phyloP scores from a whole-genome alignment of 306 rosid genomes.

The Luffa aegyptiaca region DNA sequence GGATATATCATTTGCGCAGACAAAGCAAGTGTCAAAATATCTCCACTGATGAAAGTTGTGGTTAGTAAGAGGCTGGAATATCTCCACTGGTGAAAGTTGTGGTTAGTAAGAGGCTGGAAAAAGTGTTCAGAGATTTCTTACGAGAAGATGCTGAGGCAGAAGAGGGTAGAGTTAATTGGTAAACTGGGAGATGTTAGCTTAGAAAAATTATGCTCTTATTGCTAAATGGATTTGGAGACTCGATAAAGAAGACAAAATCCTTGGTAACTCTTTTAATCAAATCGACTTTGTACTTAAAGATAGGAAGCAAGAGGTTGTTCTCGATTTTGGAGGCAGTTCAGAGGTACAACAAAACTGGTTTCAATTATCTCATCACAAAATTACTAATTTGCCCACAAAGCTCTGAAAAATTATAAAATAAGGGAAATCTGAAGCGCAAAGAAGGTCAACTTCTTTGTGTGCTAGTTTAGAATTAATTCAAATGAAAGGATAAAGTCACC shows the following conservation, averaged over 20 bases:
- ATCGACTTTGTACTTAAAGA: background rate
- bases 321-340: background rate
- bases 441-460: background rate
- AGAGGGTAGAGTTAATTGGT: too few relatives aligned
- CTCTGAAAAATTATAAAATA: background rate
- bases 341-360: background rate
- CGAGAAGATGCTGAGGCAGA: background rate
- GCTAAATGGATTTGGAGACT: background rate
- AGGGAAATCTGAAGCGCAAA: background rate
- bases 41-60: background rate
- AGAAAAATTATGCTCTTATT: background rate
- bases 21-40: background rate
- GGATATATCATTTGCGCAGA: background rate
- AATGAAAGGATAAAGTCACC: background rate
- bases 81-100: background rate
- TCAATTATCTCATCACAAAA: background rate
- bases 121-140: background rate
- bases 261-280: too few relatives aligned
- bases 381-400: background rate
- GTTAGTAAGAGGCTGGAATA: background rate
- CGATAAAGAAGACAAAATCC: too few relatives aligned
- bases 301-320: background rate
- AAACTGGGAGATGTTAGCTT: too few relatives aligned
- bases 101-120: background rate
- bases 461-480: background rate